Evolutionary conservation across 441 rosid genomes (phyloP).

Genomic region (Isatis lusitanica): DNA sequence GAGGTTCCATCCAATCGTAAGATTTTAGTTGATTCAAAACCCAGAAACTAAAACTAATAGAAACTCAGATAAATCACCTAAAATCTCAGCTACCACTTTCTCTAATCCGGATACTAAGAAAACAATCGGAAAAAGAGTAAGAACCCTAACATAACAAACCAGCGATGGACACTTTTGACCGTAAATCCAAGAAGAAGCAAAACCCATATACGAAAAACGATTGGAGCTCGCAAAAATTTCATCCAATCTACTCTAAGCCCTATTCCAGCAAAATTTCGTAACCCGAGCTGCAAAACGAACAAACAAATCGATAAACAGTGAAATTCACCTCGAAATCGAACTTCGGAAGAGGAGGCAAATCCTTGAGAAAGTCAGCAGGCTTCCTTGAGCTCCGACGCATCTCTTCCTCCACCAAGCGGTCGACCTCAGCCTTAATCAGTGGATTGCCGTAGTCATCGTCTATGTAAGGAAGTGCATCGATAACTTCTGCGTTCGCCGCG

Average conservation of each 20-base stretch:
- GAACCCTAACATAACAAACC: conserved; percentile 1
- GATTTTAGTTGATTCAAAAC: background rate
- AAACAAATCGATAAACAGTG: background rate
- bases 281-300: background rate
- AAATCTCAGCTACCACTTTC: background rate
- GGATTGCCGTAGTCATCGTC: conserved; percentile 89
- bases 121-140: background rate
- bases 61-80: background rate
- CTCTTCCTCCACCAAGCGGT: conserved; percentile 87
- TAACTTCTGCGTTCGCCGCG: conserved; percentile 61
- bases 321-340: conserved; percentile 36
- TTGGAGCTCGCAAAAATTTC: background rate
- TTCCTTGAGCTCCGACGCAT: conserved; percentile 90
- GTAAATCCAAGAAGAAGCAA: background rate
- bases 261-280: background rate
- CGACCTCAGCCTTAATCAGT: conserved; percentile 74
- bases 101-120: background rate
- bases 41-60: background rate
- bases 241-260: conserved; percentile 8
- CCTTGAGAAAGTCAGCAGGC: conserved; percentile 83
- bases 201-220: background rate
- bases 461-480: conserved; percentile 95
- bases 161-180: background rate
- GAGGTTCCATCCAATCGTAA: conserved; percentile 7
- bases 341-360: conserved; percentile 70